A percentile compares a stretch with the other conserved stretches of the same genome.
Conservation (phyloP, 805 yeast species). For the Saturnispora galanensis region DNA sequence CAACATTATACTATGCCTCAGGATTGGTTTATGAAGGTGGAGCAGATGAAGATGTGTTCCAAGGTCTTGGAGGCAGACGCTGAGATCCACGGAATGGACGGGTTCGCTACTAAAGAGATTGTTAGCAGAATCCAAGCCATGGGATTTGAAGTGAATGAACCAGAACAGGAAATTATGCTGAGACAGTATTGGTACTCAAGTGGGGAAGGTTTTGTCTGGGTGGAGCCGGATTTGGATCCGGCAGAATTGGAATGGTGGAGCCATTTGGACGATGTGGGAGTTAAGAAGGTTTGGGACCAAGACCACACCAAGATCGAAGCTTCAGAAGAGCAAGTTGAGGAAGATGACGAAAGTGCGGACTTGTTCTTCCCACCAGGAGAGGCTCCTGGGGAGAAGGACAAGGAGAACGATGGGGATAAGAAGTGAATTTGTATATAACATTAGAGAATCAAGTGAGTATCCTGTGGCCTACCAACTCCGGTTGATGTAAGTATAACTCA, state of each 20-base stretch:
- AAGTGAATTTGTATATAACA: neutral
- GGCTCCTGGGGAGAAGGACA: neutral
- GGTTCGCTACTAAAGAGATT: conserved; percentile 28
- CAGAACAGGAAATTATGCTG: conserved; percentile 55
- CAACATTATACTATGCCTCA: conserved; percentile 53
- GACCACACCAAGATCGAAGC: conserved; percentile 17
- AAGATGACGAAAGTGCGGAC: conserved; percentile 13
- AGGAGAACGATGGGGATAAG: neutral
- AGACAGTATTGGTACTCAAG: conserved; percentile 84
- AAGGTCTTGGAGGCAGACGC: conserved; percentile 59
- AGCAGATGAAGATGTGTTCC: conserved; percentile 58
- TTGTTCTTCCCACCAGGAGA: conserved; percentile 10
- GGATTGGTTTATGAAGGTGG: conserved; percentile 55
- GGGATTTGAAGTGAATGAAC: conserved; percentile 35
- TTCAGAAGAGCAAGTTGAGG: conserved; percentile 11
- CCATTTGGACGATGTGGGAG: conserved; percentile 24
- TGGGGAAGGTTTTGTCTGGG: conserved; percentile 84
- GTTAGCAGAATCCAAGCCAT: conserved; percentile 27
- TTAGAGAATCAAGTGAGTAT: neutral
- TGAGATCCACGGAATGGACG: conserved; percentile 35
- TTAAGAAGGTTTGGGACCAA: conserved; percentile 24
- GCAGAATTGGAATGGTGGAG: conserved; percentile 44
- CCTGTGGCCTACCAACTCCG: neutral
- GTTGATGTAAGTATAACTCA: conserved; percentile 36
- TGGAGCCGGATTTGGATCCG: conserved; percentile 85